Conservation (phyloP, 352 stramenopile species). For the Globisporangium recalcitrans region DNA sequence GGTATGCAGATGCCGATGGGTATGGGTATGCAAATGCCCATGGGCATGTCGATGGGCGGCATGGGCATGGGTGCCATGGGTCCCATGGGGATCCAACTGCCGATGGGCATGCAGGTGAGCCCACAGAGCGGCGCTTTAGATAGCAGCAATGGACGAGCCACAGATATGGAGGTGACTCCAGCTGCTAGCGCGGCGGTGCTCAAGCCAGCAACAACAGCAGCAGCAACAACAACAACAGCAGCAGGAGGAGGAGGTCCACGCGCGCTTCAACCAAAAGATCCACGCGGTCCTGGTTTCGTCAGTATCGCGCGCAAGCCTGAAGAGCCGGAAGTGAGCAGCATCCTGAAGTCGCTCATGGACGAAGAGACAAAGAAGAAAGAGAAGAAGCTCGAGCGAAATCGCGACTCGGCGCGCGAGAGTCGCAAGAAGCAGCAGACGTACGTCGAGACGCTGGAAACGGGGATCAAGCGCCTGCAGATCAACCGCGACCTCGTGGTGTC, state of each 20-base stretch:
- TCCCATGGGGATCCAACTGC: conserved; percentile 36
- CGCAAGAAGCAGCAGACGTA: conserved; percentile 87
- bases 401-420: conserved; percentile 78
- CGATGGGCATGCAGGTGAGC: conserved; percentile 25
- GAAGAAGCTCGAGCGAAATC: conserved; percentile 87
- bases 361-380: conserved; percentile 88
- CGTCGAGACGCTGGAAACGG: conserved; percentile 80
- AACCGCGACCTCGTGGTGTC: conserved; percentile 67
- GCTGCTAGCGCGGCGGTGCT: conserved; percentile 15
- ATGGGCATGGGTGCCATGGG: conserved; percentile 24
- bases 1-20: conserved; percentile 30
- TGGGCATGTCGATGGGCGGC: conserved; percentile 21
- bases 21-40: conserved; percentile 29
- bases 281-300: conserved; percentile 43
- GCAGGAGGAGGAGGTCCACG: no score
- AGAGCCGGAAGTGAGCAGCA: conserved; percentile 75
- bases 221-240: conserved; percentile 14
- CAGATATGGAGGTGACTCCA: conserved; percentile 1
- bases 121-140: conserved; percentile 33
- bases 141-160: conserved; percentile 1
- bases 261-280: conserved; percentile 44
- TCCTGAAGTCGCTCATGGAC: conserved; percentile 84
- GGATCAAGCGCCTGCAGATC: conserved; percentile 84
- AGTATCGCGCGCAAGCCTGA: conserved; percentile 79
- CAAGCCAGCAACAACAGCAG: conserved; percentile 23